Evolutionary conservation across 2,329 filamentous ascomycete genomes (phyloP).

Genomic region (Exophiala aquamarina): DNA sequence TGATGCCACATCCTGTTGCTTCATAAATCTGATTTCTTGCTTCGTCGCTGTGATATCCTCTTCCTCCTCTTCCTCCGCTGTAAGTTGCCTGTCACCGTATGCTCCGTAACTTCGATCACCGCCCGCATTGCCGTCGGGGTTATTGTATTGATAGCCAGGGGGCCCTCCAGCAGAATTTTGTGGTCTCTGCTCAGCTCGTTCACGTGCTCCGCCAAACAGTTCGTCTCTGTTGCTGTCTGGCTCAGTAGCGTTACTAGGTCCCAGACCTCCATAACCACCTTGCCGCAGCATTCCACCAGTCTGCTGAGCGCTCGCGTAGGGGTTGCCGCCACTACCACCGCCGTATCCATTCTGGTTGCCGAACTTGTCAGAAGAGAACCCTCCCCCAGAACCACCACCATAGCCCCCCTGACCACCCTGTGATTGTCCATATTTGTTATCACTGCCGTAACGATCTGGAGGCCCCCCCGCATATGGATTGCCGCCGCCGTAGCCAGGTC

Average conservation of each 20-base stretch:
- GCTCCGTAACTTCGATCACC: slow-evolving; percentile 44
- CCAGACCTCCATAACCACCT: slow-evolving; percentile 58
- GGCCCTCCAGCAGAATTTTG: slow-evolving; percentile 32
- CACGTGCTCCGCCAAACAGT: slow-evolving; percentile 58
- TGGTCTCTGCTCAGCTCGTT: slow-evolving; percentile 47
- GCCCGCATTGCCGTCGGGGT: slow-evolving; percentile 27
- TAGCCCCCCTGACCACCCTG: slow-evolving; percentile 25
- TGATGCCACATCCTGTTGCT: slow-evolving; percentile 73
- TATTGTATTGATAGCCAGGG: slow-evolving; percentile 36
- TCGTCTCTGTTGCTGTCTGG: slow-evolving; percentile 58
- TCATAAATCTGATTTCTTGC: slow-evolving; percentile 71
- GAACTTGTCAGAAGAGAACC: slow-evolving; percentile 43
- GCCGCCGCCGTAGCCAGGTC: slow-evolving; percentile 14
- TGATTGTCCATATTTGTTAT: slow-evolving; percentile 24
- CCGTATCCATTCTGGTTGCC: slow-evolving; percentile 52
- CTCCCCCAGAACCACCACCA: slow-evolving; percentile 26
- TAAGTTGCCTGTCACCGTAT: slow-evolving; percentile 73
- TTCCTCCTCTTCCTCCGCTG: slow-evolving; percentile 75
- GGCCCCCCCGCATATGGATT: slow-evolving; percentile 14
- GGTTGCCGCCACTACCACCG: slow-evolving; percentile 39
- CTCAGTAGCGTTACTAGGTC: slow-evolving; percentile 49
- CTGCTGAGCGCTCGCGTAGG: slow-evolving; percentile 31
- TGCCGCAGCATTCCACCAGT: slow-evolving; percentile 44
- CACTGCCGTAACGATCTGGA: slow-evolving; percentile 30
- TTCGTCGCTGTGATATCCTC: slow-evolving; percentile 71